Evolutionary conservation across 1,284 basidiomycete genomes (phyloP), one percentile per base, ranked within the genome.

Genomic region (Austropuccinia psidii): DNA sequence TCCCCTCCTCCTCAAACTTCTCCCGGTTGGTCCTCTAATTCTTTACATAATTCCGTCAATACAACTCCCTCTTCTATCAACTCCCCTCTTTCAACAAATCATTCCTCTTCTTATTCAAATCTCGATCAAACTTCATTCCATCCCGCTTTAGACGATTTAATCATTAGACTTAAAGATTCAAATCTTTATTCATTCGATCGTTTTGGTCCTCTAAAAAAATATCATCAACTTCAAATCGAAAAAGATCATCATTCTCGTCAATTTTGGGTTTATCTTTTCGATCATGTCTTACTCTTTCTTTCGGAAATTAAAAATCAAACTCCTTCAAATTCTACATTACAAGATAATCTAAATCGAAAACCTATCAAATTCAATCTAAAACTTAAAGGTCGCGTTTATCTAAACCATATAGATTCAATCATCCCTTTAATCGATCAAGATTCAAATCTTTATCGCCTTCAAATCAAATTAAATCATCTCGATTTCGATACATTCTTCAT

Each of bases 401-500:
- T 97, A 58, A 86, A 89, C 39, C 93, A 97, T 81, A 94, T 98
- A 81, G 88, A 89, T 77, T 86, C 88, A 1, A 84, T 86, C 3
- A 88, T 88, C 49, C 91, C 95, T 81, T 85, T 93, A 82, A 91
- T 88, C 78, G 39, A 19, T 31, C 29, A 64, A 31, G 61, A 43
- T 41, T 9, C 55, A n/a, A 29, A 64, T 3, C 29, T 33, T n/a
- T 17, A 43, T 43, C 49, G 33, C 27, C 84, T 97, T 76, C 94
- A 91, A 6, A 93, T 97, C 78, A 89, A 91, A 78, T 93, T 97
- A 90, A 90, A 94, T 81, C 92, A 97, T 79, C 92, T 95, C 79
- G 85, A 86, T 43, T 84, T 96, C 68, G 93, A 96, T 76, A 90
- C 89, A 54, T 97, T 98, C 82, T 92, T 96, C 78, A 86, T 98